Base-by-base conservation (phyloP, 164 flowering plant species). In the Piper longum region DNA sequence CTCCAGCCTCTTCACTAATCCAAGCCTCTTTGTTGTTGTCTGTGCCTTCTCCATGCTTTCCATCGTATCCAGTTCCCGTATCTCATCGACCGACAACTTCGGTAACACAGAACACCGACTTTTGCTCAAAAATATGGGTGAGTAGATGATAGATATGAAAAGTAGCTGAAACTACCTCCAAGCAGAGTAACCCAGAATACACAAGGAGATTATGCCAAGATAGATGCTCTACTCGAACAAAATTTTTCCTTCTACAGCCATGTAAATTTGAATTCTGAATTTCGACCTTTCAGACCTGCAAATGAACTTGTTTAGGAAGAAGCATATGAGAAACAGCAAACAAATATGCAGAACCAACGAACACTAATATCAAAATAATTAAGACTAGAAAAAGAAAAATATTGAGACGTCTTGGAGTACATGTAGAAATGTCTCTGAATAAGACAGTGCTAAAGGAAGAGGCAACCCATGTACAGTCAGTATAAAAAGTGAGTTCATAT, bases 51-150 rank as follows among this genome's bases (percentile, higher is more conserved):
- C 91, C 96, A 82, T 7, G 66, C 76, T 73, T 84, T 86, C 89
- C 83, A 88, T 71, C 67, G 81, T 41, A 64, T 73, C 96, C 96
- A 88, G 69, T 84, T 88, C 82, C 97, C 89, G 76, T 14, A 48
- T 48, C 12, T 48, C 11, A 14, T 12, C 52, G 0, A 48, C 36
- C 36, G 12, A 26, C 36, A 26, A 2, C 14, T 0, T 48, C 52
- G 12, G 0, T 9, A 48, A 14, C 12, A 8, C 14, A 48, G 14
- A 48, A 2, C 14, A 14, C 36, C 3, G 52, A 48, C 14, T 8
- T 48, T 48, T 9, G 14, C 52, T 48, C 52, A 9, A 48, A 3
- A 44, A 44, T 44, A 44, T 44, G 11, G 7, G 11, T 44, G 2
- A 11, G 2, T 44, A 5, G 48, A 44, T 11, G 11, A 44, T 44